phyloP scores from a whole-genome alignment of 2,329 filamentous ascomycete species.

The Capronia coronata region DNA sequence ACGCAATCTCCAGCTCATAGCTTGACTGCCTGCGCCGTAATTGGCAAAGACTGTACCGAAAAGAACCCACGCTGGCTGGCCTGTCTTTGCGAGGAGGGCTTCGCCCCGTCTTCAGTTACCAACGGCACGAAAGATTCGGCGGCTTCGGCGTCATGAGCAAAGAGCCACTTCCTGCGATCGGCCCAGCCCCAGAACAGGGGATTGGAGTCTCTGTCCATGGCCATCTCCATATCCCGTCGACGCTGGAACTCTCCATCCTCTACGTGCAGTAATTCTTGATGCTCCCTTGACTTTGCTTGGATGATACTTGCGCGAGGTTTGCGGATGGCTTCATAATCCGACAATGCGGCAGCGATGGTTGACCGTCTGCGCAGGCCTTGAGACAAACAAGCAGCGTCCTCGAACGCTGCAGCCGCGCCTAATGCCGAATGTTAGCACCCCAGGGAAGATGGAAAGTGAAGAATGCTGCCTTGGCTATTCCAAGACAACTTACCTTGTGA shows the following conservation, averaged over 20 bases:
- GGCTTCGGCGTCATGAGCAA: background rate
- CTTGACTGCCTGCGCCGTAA: too few relatives aligned
- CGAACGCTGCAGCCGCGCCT: conserved; percentile 58
- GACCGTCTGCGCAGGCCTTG: too few relatives aligned
- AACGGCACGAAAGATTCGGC: too few relatives aligned
- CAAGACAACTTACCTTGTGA: conserved; percentile 49
- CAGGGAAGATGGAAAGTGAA: too few relatives aligned
- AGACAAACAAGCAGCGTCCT: conserved; percentile 61
- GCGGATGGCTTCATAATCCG: background rate
- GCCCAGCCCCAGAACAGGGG: background rate
- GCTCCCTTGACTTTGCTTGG: background rate
- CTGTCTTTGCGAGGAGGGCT: too few relatives aligned
- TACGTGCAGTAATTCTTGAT: background rate
- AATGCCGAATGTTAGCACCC: too few relatives aligned
- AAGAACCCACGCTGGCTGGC: too few relatives aligned
- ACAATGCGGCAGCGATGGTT: background rate
- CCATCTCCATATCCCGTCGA: background rate
- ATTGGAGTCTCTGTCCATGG: background rate
- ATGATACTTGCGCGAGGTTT: background rate
- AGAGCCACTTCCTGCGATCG: background rate
- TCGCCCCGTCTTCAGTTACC: too few relatives aligned
- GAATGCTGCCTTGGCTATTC: too few relatives aligned
- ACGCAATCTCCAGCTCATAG: too few relatives aligned
- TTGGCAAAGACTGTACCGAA: too few relatives aligned
- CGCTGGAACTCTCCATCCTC: background rate